Evolutionary conservation across 129 eudicot species (phyloP), one percentile per base, ranked within the genome.

Genomic region (Chrysanthemum makinoi): DNA sequence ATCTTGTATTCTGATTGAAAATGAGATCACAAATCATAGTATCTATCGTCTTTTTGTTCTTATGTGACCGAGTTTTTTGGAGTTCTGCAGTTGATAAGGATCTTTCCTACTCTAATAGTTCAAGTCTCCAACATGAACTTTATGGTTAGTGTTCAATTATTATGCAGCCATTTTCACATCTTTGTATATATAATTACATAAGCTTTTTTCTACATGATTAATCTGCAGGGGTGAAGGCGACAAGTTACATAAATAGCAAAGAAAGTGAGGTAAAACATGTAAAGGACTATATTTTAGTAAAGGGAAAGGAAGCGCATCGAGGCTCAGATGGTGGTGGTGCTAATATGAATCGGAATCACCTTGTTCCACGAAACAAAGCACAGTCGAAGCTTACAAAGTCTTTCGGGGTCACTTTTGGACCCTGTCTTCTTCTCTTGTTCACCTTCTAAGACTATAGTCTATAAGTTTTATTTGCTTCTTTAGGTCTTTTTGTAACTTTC

Each of bases 291-390:
- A 10, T 11, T 14, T 11, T 62, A 18, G 8, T 12, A 50, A 66
- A 66, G 55, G 70, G 72, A 20, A 55, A 70, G 44, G 76, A 62
- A 83, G 77, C 69, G 16, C 79, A 13, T 11, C 62, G 47, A 64
- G 84, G 79, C 5, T 8, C 82, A 0, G 15, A 53, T 46, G 83
- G 89, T 65, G 92, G 92, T 17, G 89, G 86, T 62, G 80, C 63
- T 24, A 81, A 81, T 77, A 46, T 84, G 52, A 75, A 56, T 65
- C 86, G 74, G 11, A 51, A 58, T 64, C 77, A 52, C 43, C 54
- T 2, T 24, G 47, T 18, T 64, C 66, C 68, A 12, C 67, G 55
- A 71, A 74, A 35, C 14, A 62, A 16, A 26, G 83, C 69, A 53
- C 76, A 51, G 5, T 44, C 77, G 15, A 17, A 66, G 39, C 48